Conservation (phyloP, 2,329 filamentous ascomycete genomes). For the Diaporthe batatas region DNA sequence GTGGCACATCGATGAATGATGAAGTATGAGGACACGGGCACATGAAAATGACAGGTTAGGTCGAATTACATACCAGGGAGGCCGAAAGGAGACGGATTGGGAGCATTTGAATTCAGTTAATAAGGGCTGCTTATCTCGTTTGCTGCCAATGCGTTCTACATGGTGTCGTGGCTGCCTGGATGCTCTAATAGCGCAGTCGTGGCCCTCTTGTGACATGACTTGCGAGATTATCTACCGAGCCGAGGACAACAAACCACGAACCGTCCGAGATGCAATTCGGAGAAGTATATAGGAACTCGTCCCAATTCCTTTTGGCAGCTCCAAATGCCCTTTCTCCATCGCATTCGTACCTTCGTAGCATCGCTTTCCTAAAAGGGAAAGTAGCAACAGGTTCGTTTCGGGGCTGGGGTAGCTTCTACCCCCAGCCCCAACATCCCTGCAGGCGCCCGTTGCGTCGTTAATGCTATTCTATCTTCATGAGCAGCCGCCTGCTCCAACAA, state of each 20-base stretch:
- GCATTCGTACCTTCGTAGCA: neutral
- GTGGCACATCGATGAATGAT: neutral
- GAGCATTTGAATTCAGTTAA: neutral
- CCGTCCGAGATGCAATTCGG: neutral
- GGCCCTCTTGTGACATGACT: neutral
- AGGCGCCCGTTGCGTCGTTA: slow-evolving; percentile 12
- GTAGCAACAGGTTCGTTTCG: slow-evolving; percentile 14
- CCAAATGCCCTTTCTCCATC: neutral
- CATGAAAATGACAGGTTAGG: neutral
- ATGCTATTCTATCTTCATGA: neutral
- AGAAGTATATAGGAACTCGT: neutral
- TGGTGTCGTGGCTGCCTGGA: neutral
- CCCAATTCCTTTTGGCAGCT: neutral
- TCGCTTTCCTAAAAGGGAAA: slow-evolving; percentile 30
- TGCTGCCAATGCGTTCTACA: neutral
- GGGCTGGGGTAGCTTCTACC: slow-evolving; percentile 23
- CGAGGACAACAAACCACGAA: neutral
- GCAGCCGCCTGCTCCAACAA: slow-evolving; percentile 4
- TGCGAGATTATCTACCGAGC: neutral
- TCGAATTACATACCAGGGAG: slow-evolving; percentile 17
- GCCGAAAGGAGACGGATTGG: neutral
- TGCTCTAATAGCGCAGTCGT: neutral
- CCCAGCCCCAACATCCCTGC: slow-evolving; percentile 1
- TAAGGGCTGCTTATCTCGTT: neutral
- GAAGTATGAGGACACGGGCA: slow-evolving; percentile 14